phyloP scores from a whole-genome alignment of 1,139 yeast genomes.

The Candida labiduridarum region DNA sequence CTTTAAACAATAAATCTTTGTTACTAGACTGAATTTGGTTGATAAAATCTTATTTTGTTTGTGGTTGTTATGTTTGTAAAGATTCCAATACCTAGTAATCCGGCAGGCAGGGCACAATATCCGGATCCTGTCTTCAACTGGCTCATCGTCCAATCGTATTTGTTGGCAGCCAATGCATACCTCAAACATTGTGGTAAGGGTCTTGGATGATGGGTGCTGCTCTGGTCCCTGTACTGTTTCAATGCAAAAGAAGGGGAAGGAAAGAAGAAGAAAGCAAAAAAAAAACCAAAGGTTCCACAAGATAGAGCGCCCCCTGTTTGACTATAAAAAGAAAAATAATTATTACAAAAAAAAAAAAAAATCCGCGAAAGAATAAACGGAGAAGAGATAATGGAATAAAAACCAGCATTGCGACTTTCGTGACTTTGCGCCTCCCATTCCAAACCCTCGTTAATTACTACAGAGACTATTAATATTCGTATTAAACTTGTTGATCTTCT shows the following conservation, averaged over 20 bases:
- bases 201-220: not conserved
- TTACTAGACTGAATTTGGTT: not conserved
- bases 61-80: not conserved
- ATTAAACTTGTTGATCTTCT: constrained; percentile 3
- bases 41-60: not conserved
- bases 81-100: not conserved
- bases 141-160: not conserved
- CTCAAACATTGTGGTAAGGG: not conserved
- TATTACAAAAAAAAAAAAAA: not conserved
- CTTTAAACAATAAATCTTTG: not conserved
- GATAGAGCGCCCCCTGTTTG: not conserved
- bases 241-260: not conserved
- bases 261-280: not conserved
- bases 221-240: not conserved
- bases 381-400: not conserved
- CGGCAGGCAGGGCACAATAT: not conserved
- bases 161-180: constrained; percentile 2
- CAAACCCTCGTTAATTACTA: not conserved
- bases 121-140: constrained; percentile 2
- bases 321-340: not conserved
- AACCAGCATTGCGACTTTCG: not conserved
- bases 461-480: constrained; percentile 1
- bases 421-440: too few species aligned
- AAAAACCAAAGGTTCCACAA: not conserved
- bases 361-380: not conserved